Base-by-base conservation (phyloP, 495 filamentous ascomycete species). In the Neurospora cerealis region DNA sequence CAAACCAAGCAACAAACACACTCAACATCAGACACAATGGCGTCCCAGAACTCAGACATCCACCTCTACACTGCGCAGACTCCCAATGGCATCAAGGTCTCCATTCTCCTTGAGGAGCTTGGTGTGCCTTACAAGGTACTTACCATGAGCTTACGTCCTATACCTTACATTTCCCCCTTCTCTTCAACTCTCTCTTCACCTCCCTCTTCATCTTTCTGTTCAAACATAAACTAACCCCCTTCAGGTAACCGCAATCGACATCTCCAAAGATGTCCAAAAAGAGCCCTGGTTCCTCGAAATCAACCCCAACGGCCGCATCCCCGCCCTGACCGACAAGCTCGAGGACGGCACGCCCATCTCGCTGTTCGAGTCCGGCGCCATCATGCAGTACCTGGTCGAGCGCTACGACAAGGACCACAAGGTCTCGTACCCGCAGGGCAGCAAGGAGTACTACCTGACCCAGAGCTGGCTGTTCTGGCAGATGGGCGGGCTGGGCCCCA, bases 281-380 rank as follows among this genome's bases (percentile, higher is more conserved):
- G 86, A 87, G 73, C 86, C 84, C 2, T 96, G 93, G 93, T 98
- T 95, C 85, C 87, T 97, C 48, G 89, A 89, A 44, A 96, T 98
- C 81, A 97, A 97, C 83, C 95, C 95, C 71, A 97, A 98, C 79
- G 95, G 95, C 76, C 93, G 95, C 73, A 97, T 97, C 77, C 95
- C 95, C n/a, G 95, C 95, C 19, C 77, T 98, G 34, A 95, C 92
- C 34, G 95, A 97, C 80, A 89, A 87, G 13, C 89, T 91, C 78
- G 76, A 80, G 2, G 91, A 96, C 79, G 93, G 93, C 72, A 85
- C 91, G 76, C 83, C 84, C 40, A 94, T 97, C 81, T 83, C 86
- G 21, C 76, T 97, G 5, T 97, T 97, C 78, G 95, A 97, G 81
- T 92, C 89, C 74, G 95, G 93, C 70, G 85, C 91, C 73, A 96